These are phyloP conservation scores for Saccharomycopsis babjevae DNA, from an alignment of 805 yeast genomes.

Conservation along the genomic window DNA sequence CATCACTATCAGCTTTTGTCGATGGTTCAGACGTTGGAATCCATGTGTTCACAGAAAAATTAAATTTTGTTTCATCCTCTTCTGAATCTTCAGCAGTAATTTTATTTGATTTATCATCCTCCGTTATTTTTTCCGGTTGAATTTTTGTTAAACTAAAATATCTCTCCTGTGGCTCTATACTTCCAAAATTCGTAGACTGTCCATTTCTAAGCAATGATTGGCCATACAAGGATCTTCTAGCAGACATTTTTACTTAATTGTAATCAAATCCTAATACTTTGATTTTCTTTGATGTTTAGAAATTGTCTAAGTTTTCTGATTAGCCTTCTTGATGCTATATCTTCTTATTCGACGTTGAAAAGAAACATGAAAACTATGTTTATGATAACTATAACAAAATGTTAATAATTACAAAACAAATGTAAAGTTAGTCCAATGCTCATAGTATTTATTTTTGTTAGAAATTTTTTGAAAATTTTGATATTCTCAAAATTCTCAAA, in stretches of 20 bases:
- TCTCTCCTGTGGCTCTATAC: conserved; percentile 18
- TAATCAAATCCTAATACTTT: no score
- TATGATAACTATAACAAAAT: no score
- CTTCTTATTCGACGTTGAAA: no score
- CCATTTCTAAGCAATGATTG: conserved; percentile 24
- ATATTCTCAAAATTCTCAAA: no score
- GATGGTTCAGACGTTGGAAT: conserved; percentile 17
- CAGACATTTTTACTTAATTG: conserved; percentile 5
- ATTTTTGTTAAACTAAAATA: conserved; percentile 28
- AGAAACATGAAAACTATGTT: no score
- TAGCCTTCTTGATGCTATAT: no score
- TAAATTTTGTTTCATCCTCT: conserved; percentile 20
- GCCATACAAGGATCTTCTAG: conserved; percentile 23
- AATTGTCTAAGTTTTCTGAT: no score
- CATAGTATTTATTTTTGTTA: no score
- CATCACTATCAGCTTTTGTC: conserved; percentile 15
- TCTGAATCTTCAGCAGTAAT: background rate
- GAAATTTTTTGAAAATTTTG: no score
- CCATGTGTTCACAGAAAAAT: conserved; percentile 29
- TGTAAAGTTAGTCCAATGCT: no score
- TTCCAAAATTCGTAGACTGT: conserved; percentile 19
- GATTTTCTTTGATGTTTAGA: no score
- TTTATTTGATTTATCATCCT: conserved; percentile 4
- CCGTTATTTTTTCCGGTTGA: conserved; percentile 25
- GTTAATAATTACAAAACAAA: no score